A percentile compares a stretch with the other conserved stretches of the same genome.
Evolutionary conservation across 78 protist genomes (phyloP).

Genomic region (Dictyostelium citrinum): DNA sequence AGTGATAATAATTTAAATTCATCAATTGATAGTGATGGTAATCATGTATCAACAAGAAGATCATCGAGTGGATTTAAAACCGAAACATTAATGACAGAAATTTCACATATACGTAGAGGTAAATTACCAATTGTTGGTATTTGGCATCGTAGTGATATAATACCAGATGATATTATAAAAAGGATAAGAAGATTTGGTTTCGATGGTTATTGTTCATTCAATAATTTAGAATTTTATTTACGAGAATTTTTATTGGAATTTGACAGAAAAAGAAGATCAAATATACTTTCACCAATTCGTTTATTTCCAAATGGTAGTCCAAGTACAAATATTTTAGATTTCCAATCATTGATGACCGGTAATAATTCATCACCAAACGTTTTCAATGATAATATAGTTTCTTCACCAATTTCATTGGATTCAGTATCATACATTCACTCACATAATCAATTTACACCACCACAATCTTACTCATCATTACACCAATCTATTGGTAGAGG

Average conservation of each 20-base stretch:
- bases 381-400: not conserved
- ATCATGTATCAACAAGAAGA: not conserved
- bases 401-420: not conserved
- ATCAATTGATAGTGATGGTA: too few species aligned
- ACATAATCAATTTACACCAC: not conserved
- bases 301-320: slow-evolving; percentile 1
- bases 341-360: too few species aligned
- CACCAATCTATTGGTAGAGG: not conserved
- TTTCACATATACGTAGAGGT: slow-evolving; percentile 8
- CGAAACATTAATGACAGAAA: not conserved
- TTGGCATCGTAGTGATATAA: not conserved
- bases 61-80: not conserved
- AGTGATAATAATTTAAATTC: not conserved
- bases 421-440: not conserved
- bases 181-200: not conserved
- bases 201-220: not conserved
- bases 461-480: not conserved
- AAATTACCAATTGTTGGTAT: slow-evolving; percentile 22
- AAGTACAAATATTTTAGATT: not conserved
- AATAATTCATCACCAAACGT: not conserved
- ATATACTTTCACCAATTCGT: slow-evolving; percentile 32
- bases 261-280: slow-evolving; percentile 21
- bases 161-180: not conserved
- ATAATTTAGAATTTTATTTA: not conserved
- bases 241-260: not conserved